Conservation (phyloP, 352 stramenopile species). For the Peronospora farinosa region DNA sequence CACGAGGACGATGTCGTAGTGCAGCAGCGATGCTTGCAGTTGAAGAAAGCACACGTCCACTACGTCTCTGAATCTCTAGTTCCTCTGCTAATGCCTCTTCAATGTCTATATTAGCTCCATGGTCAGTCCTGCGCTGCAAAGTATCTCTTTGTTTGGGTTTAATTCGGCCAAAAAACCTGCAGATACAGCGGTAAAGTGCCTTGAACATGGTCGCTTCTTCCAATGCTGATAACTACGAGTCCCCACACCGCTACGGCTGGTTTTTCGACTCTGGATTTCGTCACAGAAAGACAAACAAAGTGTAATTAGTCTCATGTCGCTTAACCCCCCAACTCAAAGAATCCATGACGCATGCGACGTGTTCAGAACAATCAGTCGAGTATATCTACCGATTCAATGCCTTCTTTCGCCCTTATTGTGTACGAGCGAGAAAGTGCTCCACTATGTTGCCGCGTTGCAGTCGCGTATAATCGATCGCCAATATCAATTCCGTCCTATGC, state of each 20-base stretch:
- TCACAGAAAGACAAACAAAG: slow-evolving; percentile 6
- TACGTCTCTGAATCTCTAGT: slow-evolving; percentile 31
- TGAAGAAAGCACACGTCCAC: slow-evolving; percentile 30
- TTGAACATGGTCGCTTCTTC: slow-evolving; percentile 26
- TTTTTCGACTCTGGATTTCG: slow-evolving; percentile 13
- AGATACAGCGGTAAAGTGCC: slow-evolving; percentile 33
- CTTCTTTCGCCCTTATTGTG: slow-evolving; percentile 22
- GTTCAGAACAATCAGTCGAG: slow-evolving; percentile 4
- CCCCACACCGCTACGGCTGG: neutral
- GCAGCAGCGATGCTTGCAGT: slow-evolving; percentile 37
- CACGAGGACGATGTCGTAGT: slow-evolving; percentile 24
- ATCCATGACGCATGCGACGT: slow-evolving; percentile 6
- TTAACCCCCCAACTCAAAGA: neutral
- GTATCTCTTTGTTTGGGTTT: slow-evolving; percentile 21
- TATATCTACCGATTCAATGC: slow-evolving; percentile 24
- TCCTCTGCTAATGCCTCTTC: slow-evolving; percentile 31
- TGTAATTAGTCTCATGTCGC: slow-evolving; percentile 1
- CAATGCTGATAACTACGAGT: neutral
- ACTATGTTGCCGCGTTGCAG: slow-evolving; percentile 15
- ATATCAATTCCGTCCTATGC: slow-evolving; percentile 6
- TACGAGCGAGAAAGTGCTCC: slow-evolving; percentile 6
- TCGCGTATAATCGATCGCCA: slow-evolving; percentile 4
- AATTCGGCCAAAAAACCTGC: slow-evolving; percentile 27
- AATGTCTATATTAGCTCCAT: slow-evolving; percentile 35
- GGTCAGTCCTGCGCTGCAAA: slow-evolving; percentile 16